Evolutionary conservation across 1,284 basidiomycete species (phyloP).

Genomic region (Apiotrichum mycotoxinovorans): DNA sequence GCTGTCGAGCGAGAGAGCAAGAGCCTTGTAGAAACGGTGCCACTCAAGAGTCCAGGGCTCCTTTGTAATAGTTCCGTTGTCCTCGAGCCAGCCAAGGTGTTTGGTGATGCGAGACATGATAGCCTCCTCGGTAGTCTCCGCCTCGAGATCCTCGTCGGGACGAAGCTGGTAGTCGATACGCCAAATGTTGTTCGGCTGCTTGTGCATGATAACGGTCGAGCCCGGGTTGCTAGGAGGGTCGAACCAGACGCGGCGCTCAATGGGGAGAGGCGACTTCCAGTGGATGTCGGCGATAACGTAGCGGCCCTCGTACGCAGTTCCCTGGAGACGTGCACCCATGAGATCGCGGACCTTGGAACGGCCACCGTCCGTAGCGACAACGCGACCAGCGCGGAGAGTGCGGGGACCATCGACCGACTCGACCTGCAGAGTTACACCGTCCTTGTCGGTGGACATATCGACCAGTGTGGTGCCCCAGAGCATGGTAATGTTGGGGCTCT

Average conservation of each 20-base stretch:
- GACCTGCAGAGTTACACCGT: conserved; percentile 15
- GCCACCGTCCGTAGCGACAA: conserved; percentile 17
- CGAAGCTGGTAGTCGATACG: conserved; percentile 23
- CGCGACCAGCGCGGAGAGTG: conserved; percentile 14
- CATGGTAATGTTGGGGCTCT: conserved; percentile 13
- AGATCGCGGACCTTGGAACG: conserved; percentile 17
- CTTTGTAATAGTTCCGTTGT: conserved; percentile 23
- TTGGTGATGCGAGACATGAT: conserved; percentile 17
- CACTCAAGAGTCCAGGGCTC: conserved; percentile 23
- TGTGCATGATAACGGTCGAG: conserved; percentile 23
- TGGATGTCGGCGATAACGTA: conserved; percentile 24
- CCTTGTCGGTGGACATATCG: conserved; percentile 5
- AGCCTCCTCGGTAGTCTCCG: conserved; percentile 17
- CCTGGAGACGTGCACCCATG: conserved; percentile 11
- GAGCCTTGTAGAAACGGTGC: conserved; percentile 23
- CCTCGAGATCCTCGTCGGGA: conserved; percentile 12
- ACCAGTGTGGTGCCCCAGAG: conserved; percentile 14
- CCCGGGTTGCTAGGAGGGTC: conserved; percentile 21
- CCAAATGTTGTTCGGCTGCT: conserved; percentile 24
- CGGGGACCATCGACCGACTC: conserved; percentile 16
- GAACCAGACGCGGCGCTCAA: conserved; percentile 18
- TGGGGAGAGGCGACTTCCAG: conserved; percentile 18
- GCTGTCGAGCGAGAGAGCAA: conserved; percentile 15
- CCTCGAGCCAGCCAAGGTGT: conserved; percentile 21
- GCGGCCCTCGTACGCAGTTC: conserved; percentile 20